These are phyloP conservation scores for Panellus pusillus DNA, from an alignment of 768 basidiomycete species.

Conservation along the genomic window DNA sequence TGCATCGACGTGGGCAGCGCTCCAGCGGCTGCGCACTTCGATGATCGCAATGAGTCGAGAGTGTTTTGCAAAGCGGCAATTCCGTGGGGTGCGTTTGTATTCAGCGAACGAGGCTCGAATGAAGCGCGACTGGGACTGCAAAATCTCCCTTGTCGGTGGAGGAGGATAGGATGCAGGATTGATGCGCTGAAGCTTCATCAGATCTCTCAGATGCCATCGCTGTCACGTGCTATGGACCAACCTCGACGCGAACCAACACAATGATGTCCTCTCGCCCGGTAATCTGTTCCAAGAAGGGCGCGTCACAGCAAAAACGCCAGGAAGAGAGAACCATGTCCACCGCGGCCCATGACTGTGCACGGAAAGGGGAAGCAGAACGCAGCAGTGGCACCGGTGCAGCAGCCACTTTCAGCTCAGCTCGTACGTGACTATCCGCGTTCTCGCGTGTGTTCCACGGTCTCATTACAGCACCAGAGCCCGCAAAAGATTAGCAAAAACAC, in stretches of 20 bases:
- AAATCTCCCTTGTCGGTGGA: too few relatives aligned
- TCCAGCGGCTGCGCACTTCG: too few relatives aligned
- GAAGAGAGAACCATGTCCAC: conserved; percentile 54
- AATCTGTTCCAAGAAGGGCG: conserved; percentile 31
- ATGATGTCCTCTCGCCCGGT: conserved; percentile 44
- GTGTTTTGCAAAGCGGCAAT: too few relatives aligned
- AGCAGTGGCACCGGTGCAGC: conserved; percentile 41
- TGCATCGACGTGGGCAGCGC: too few relatives aligned
- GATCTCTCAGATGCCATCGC: too few relatives aligned
- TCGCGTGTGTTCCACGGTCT: background rate
- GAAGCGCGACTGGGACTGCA: too few relatives aligned
- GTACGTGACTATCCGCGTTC: conserved; percentile 24
- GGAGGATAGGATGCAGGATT: too few relatives aligned
- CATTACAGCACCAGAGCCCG: conserved; percentile 14
- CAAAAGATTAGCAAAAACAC: conserved; percentile 10
- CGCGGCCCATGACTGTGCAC: conserved; percentile 40
- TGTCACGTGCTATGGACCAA: too few relatives aligned
- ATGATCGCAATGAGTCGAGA: too few relatives aligned
- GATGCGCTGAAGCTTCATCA: too few relatives aligned
- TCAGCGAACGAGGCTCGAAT: too few relatives aligned
- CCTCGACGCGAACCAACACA: conserved; percentile 7
- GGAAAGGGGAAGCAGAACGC: conserved; percentile 44
- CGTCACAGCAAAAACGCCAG: conserved; percentile 54
- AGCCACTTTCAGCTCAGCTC: conserved; percentile 30
- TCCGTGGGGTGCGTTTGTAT: too few relatives aligned